A percentile compares a stretch with the other conserved stretches of the same genome.
These are phyloP conservation scores for Leccinellum rugosiceps DNA, from an alignment of 768 basidiomycete species.

Conservation along the genomic window DNA sequence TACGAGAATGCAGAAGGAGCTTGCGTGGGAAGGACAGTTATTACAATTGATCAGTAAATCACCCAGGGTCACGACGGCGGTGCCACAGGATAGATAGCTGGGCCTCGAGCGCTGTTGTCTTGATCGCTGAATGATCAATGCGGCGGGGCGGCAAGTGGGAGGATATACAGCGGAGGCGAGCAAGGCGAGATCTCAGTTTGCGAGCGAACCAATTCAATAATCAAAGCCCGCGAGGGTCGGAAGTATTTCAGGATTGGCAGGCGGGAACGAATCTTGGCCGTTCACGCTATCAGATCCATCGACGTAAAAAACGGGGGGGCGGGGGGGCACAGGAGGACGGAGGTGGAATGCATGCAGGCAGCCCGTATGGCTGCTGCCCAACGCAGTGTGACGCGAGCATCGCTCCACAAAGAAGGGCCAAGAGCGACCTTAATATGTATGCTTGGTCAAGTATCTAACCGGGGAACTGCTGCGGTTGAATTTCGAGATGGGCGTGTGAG, in stretches of 20 bases:
- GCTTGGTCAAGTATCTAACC: slow-evolving; percentile 8
- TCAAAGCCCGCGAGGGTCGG: slow-evolving; percentile 27
- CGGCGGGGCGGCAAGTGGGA: neutral
- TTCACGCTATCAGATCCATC: neutral
- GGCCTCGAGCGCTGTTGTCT: slow-evolving; percentile 5
- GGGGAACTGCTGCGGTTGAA: slow-evolving; percentile 28
- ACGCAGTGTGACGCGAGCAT: slow-evolving; percentile 6
- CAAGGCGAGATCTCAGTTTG: neutral
- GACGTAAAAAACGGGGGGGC: slow-evolving; percentile 18
- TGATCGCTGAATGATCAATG: slow-evolving; percentile 11
- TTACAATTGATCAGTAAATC: neutral
- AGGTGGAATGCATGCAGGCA: neutral
- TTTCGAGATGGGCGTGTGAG: slow-evolving; percentile 30
- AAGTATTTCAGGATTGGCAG: slow-evolving; percentile 16
- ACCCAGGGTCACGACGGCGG: slow-evolving; percentile 16
- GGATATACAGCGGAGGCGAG: neutral
- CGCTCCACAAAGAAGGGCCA: slow-evolving; percentile 14
- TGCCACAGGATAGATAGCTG: slow-evolving; percentile 3
- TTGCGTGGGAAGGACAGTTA: neutral
- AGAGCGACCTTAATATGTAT: slow-evolving; percentile 1
- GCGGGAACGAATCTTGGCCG: slow-evolving; percentile 6
- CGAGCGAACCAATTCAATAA: slow-evolving; percentile 7
- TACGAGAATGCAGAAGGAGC: neutral
- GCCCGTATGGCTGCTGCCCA: slow-evolving; percentile 1
- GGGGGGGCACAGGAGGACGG: neutral